Evolutionary conservation across 371 early-diverging fungal genomes (phyloP).

Genomic region (Apophysomyces elegans): DNA sequence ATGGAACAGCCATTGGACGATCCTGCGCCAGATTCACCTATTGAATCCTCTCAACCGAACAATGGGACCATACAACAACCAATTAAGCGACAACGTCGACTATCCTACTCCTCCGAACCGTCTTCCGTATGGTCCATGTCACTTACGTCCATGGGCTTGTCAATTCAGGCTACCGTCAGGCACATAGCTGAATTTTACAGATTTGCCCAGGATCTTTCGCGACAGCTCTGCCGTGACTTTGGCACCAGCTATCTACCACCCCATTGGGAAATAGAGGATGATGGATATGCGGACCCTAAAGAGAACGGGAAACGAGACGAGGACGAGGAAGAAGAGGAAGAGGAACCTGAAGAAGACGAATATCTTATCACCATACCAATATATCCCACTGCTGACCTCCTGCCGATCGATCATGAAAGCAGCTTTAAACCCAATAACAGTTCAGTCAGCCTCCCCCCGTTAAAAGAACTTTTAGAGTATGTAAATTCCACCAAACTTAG

Average conservation of each 20-base stretch:
- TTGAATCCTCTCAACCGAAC: background rate
- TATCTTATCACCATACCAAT: constrained; percentile 45
- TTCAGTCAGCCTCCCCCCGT: background rate
- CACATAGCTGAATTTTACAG: constrained; percentile 34
- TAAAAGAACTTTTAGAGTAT: background rate
- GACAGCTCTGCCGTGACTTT: constrained; percentile 36
- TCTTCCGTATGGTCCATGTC: constrained; percentile 49
- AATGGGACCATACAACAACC: constrained; percentile 1
- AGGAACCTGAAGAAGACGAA: constrained; percentile 46
- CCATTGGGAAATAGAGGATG: constrained; percentile 36
- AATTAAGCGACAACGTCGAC: background rate
- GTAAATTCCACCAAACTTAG: background rate
- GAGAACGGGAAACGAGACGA: constrained; percentile 43
- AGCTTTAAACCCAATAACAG: background rate
- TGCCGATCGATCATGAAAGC: constrained; percentile 2
- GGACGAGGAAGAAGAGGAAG: constrained; percentile 28
- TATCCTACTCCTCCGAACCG: constrained; percentile 11
- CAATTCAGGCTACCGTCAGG: constrained; percentile 37
- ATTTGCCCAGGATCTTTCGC: constrained; percentile 39
- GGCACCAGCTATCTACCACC: constrained; percentile 23
- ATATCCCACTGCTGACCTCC: constrained; percentile 20
- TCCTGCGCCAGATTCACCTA: background rate
- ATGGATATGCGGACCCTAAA: constrained; percentile 22
- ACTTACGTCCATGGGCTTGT: constrained; percentile 34
- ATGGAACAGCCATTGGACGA: constrained; percentile 8